These are phyloP conservation scores for Penstemon barbatus DNA, from an alignment of 257 asterid genomes.

Conservation along the genomic window DNA sequence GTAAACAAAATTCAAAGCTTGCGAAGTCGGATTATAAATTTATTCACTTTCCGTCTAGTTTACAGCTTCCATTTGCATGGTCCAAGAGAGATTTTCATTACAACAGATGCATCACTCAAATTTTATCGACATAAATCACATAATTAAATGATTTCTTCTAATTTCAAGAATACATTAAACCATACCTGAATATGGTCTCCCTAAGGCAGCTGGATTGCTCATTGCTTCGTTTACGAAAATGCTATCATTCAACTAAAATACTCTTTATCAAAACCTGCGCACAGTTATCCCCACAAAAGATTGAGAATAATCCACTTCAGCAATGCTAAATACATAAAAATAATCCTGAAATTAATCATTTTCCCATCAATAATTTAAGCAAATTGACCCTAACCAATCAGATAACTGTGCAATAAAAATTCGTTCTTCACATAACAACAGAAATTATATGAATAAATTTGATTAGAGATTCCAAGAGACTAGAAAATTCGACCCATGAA, in stretches of 20 bases:
- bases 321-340: neutral
- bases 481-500: neutral
- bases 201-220: slow-evolving; percentile 57
- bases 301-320: slow-evolving; percentile 6
- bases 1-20: neutral
- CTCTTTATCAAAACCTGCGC: slow-evolving; percentile 32
- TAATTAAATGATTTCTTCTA: slow-evolving; percentile 13
- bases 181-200: slow-evolving; percentile 68
- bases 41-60: neutral
- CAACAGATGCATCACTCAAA: neutral
- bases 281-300: slow-evolving; percentile 4
- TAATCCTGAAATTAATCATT: neutral
- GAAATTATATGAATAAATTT: neutral
- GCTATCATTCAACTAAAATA: slow-evolving; percentile 42
- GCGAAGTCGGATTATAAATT: neutral
- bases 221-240: slow-evolving; percentile 53
- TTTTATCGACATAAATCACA: neutral
- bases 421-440: neutral
- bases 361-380: slow-evolving; percentile 8
- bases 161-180: slow-evolving; percentile 3
- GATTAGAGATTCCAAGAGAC: slow-evolving; percentile 12
- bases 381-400: slow-evolving; percentile 13
- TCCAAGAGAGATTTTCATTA: neutral
- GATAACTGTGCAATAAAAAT: neutral
- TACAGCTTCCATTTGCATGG: too few species aligned